Evolutionary conservation across 192 early-diverging fungal species (phyloP), one percentile per base, ranked within the genome.

Genomic region (Coemansia sp.): DNA sequence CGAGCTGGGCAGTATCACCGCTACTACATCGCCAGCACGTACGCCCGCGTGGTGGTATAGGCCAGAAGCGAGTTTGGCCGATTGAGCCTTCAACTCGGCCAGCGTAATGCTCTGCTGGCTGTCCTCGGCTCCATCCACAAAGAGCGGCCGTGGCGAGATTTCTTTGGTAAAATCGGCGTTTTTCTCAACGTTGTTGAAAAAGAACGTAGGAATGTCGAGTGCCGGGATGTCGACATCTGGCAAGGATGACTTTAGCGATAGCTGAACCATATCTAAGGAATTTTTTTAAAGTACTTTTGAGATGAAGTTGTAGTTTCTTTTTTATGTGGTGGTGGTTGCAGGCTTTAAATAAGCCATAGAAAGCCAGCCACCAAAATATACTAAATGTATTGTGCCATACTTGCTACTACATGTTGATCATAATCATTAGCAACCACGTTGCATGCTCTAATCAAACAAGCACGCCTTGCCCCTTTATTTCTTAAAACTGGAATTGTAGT

Each of bases 1-100:
- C 12, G 80, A 69, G 69, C 90, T 92, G 30, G 84, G 88, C 14
- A 86, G 55, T 40, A 85, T 82, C n/a, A 93, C 60, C 5, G 82
- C 89, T 6, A 92, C 81, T 12, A 85, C 85, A 51, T 90, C 83
- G 12, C 88, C 85, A 20, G 75, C 80, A 6, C 83, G 80, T 26
- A 92, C 70, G 1, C 83, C 84, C 0, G 80, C 34, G 11, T 18
- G 59, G 53, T 65, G 59, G 56, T 64, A 59, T 6, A 77, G 71
- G 12, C 72, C 72, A 1, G 68, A 58, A 12, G 68, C 60, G 6
- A 71, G 53, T 20, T 7, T 41, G 3, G 3, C 36, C 16, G 42
- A 38, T 23, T 53, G 16, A 0, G 45, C 32, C 55, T 75, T 69
- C 21, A 75, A 31, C 14, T 47, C 17, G 10, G 5, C 53, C 6